Base-by-base conservation (phyloP, 78 protist genomes). In the Chrysochromulina parva region DNA sequence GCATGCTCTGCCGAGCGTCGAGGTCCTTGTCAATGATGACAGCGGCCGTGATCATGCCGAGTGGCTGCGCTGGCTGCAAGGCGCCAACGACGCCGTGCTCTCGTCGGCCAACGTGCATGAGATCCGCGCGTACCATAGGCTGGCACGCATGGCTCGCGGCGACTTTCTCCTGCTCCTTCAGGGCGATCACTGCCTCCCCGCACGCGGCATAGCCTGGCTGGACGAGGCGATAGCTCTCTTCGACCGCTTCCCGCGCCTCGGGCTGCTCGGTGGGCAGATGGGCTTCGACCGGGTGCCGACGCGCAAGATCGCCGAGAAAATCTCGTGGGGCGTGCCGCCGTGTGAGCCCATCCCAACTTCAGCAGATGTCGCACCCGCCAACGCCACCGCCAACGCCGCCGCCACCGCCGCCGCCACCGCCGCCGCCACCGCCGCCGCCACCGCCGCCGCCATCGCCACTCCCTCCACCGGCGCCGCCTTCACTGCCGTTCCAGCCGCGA, bases 161-260 rank as follows among this genome's bases (percentile, higher is more conserved):
- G 55, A 38, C 17, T 71, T 38, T 38, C 52, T 71, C n/a, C 80
- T 71, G 3, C 53, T 71, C 17, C 52, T 71, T 38, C 80, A 71
- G 80, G 80, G 80, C 38, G 80, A 71, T 38, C 80, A 71, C 80
- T 71, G 80, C 52, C 80, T 71, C 52, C 80, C 80, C n/a, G n/a
- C 80, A 38, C 4, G 11, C n/a, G 16, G 52, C 14, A 38, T 38
- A 38, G 80, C 80, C 52, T 71, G 80, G 80, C 80, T 71, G 80
- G 52, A 16, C 80, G 52, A 5, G 52, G 80, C n/a, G 17, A 10
- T 71, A 24, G 52, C 16, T 5, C 13, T 71, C 52, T 28, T 71
- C 52, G 14, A 10, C 16, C 14, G 14, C 13, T 71, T 71, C 53
- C 80, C 80, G 55, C 80, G 80, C 17, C 80, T 71, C n/a, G 80